phyloP scores from a whole-genome alignment of 371 early-diverging fungal genomes.

The Capillidium rhysosporum region DNA sequence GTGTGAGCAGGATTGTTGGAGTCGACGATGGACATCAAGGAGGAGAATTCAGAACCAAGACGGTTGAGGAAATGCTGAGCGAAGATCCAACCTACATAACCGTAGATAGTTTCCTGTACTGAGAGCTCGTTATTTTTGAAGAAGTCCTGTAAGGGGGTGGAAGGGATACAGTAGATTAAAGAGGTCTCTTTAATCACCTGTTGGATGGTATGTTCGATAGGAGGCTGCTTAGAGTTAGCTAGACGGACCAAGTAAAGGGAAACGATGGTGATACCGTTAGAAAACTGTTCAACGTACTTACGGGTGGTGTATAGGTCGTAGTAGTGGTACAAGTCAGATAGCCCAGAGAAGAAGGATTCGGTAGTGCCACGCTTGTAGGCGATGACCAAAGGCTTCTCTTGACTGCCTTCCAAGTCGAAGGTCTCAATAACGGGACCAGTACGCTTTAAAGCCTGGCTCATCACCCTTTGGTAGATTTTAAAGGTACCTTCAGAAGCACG shows the following conservation, averaged over 20 bases:
- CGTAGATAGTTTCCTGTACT: conserved; percentile 91
- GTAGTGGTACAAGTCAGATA: conserved; percentile 96
- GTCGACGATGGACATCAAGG: conserved; percentile 65
- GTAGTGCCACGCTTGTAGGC: conserved; percentile 80
- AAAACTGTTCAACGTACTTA: conserved; percentile 96
- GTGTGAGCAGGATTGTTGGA: conserved; percentile 55
- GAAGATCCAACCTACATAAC: conserved; percentile 91
- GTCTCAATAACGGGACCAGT: conserved; percentile 90
- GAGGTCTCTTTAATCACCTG: conserved; percentile 95
- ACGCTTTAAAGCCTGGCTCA: conserved; percentile 62
- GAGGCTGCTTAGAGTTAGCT: conserved; percentile 56
- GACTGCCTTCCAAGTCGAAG: conserved; percentile 60
- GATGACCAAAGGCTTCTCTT: conserved; percentile 83
- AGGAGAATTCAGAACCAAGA: conserved; percentile 78
- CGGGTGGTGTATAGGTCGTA: conserved; percentile 87
- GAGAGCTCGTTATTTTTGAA: conserved; percentile 80
- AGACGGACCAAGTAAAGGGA: conserved; percentile 77
- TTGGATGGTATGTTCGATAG: conserved; percentile 78
- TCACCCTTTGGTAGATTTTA: conserved; percentile 64
- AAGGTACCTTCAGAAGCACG: conserved; percentile 86
- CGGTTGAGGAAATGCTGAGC: conserved; percentile 95
- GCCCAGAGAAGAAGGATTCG: conserved; percentile 80
- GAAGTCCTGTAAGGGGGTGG: conserved; percentile 86
- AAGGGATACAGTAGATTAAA: conserved; percentile 90
- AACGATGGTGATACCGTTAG: conserved; percentile 92